phyloP scores from a whole-genome alignment of 2,329 filamentous ascomycete species.

The Chalara sp. region DNA sequence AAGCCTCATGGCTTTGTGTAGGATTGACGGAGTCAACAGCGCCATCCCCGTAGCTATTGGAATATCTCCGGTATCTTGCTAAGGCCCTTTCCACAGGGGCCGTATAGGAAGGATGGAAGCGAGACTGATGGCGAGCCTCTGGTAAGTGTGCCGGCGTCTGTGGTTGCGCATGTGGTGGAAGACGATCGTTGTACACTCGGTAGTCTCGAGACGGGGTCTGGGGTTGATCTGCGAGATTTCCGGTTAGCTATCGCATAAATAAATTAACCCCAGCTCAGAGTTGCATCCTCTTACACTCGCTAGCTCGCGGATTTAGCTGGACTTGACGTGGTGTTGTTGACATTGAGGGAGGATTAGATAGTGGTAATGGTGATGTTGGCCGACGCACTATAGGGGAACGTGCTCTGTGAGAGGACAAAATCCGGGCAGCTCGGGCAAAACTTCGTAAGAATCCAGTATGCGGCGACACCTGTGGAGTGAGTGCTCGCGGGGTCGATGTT shows the following conservation, averaged over 20 bases:
- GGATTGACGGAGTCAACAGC: not conserved
- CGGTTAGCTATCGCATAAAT: not conserved
- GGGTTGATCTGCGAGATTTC: constrained; percentile 5
- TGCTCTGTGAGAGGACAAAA: constrained; percentile 10
- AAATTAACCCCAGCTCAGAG: no score
- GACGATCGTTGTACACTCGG: constrained; percentile 39
- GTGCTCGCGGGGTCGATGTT: no score
- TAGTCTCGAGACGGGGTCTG: constrained; percentile 24
- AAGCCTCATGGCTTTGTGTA: not conserved
- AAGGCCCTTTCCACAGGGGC: constrained; percentile 28
- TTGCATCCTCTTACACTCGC: no score
- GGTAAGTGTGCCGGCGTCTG: constrained; percentile 44
- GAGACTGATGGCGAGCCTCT: constrained; percentile 40
- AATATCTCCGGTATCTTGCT: not conserved
- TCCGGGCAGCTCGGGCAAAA: constrained; percentile 2
- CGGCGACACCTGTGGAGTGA: no score
- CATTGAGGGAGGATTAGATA: no score
- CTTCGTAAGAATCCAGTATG: no score
- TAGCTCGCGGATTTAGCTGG: not conserved
- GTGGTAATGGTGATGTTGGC: constrained; percentile 12
- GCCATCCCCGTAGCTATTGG: constrained; percentile 9
- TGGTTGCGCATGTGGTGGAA: constrained; percentile 39
- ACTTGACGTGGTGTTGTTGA: constrained; percentile 4
- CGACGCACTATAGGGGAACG: constrained; percentile 12
- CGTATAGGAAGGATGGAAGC: constrained; percentile 36